Percentiles rank a stretch among this genome's conserved stretches.
phyloP scores from a whole-genome alignment of 2,329 filamentous ascomycete species.

The Zasmidium cellare region DNA sequence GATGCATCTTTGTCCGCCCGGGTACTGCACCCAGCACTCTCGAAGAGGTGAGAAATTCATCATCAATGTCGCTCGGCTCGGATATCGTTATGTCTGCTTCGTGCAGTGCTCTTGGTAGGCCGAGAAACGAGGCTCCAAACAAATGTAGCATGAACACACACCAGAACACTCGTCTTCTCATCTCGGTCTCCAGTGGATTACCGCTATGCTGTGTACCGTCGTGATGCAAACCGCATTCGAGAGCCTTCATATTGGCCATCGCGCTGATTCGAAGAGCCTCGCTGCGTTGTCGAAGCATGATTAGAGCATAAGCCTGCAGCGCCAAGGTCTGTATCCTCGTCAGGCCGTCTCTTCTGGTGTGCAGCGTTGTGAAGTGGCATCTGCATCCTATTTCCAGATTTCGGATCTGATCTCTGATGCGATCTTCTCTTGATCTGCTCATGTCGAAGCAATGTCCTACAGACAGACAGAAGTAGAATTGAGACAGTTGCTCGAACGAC shows the following conservation, averaged over 20 bases:
- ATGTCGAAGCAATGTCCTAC: slow-evolving; percentile 4
- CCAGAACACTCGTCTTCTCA: not conserved
- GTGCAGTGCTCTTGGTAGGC: not conserved
- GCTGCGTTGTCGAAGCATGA: not conserved
- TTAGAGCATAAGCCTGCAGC: not conserved
- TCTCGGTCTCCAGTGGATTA: not conserved
- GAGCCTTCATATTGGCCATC: not conserved
- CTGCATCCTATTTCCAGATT: not conserved
- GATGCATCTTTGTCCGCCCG: not conserved
- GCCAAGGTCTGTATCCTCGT: not conserved
- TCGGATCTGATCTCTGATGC: not conserved
- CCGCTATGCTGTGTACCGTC: not conserved
- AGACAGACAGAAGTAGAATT: not conserved
- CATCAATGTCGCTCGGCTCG: not conserved
- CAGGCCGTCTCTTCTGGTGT: not conserved
- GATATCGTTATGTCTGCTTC: not conserved
- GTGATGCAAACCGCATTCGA: not conserved
- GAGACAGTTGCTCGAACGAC: not conserved
- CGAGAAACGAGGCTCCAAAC: not conserved
- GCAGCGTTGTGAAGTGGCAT: not conserved
- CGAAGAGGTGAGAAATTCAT: not conserved
- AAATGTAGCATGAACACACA: not conserved
- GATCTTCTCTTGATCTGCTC: not conserved
- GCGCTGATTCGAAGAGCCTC: not conserved
- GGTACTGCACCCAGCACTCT: not conserved